phyloP scores from a whole-genome alignment of 2,329 filamentous ascomycete species.

The Colletotrichum ledebouriae region DNA sequence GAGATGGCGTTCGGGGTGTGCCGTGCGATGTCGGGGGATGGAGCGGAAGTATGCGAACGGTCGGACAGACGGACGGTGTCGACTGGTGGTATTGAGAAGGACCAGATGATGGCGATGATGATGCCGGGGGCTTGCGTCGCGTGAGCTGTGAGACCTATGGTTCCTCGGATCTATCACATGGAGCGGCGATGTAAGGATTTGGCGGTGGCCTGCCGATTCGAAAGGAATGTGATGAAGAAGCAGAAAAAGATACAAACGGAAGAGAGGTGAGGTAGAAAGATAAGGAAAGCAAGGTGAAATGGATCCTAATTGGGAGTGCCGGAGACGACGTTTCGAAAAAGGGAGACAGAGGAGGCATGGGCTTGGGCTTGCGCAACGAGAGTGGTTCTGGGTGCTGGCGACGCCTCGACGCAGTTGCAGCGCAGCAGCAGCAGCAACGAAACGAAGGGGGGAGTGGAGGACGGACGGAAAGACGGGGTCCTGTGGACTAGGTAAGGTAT shows the following conservation, averaged over 20 bases:
- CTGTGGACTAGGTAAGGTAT: not conserved
- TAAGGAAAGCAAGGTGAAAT: slow-evolving; percentile 23
- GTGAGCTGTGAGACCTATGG: slow-evolving; percentile 12
- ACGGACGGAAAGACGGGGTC: slow-evolving; percentile 15
- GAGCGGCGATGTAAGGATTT: slow-evolving; percentile 7
- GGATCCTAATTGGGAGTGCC: slow-evolving; percentile 24
- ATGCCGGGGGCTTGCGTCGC: slow-evolving; percentile 34
- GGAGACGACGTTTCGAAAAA: slow-evolving; percentile 34
- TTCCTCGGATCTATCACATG: slow-evolving; percentile 22
- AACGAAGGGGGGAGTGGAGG: slow-evolving; percentile 22
- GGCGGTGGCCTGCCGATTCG: slow-evolving; percentile 12
- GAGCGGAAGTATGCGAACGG: slow-evolving; percentile 24
- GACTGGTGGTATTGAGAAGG: slow-evolving; percentile 1
- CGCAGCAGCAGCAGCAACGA: not conserved
- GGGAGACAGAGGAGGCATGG: slow-evolving; percentile 30
- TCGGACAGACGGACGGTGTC: slow-evolving; percentile 29
- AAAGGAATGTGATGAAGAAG: not conserved
- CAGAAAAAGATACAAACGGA: slow-evolving; percentile 2
- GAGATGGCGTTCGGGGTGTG: slow-evolving; percentile 30
- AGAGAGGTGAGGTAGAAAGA: not conserved
- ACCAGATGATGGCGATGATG: slow-evolving; percentile 35
- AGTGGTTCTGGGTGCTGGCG: slow-evolving; percentile 6
- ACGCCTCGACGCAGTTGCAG: not conserved
- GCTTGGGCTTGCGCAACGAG: slow-evolving; percentile 24
- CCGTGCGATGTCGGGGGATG: slow-evolving; percentile 16